Evolutionary conservation across 176 grass and related monocot species (phyloP).

Genomic region (Rhipidocladum racemiflorum): DNA sequence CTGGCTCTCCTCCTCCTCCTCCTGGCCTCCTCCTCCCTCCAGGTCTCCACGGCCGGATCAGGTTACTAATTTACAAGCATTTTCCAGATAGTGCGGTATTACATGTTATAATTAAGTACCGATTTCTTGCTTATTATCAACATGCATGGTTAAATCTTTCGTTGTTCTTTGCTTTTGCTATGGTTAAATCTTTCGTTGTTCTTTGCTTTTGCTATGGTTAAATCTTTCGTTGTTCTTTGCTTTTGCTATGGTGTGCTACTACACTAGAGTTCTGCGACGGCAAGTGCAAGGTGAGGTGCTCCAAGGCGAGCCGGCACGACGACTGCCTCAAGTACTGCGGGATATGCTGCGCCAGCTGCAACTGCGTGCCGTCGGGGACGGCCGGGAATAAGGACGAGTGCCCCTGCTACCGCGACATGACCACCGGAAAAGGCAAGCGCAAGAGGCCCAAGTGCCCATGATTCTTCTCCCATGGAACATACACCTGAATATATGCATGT

Average conservation of each 20-base stretch:
- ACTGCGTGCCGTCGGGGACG: constrained; percentile 82
- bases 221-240: not conserved
- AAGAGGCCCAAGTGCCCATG: constrained; percentile 88
- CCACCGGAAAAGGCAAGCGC: constrained; percentile 51
- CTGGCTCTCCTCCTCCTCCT: constrained; percentile 45
- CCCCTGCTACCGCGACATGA: constrained; percentile 95
- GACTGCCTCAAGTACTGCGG: constrained; percentile 91
- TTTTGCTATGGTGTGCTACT: not conserved
- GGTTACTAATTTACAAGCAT: constrained; percentile 24
- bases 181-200: not conserved
- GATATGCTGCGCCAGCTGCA: constrained; percentile 72
- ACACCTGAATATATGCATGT: not conserved
- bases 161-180: not conserved
- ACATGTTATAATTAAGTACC: no score
- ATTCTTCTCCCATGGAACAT: not conserved
- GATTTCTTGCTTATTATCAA: not conserved
- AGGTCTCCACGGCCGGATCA: constrained; percentile 57
- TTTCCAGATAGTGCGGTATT: not conserved
- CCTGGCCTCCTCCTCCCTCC: constrained; percentile 31
- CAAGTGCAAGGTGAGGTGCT: constrained; percentile 84
- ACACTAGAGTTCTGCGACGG: constrained; percentile 56
- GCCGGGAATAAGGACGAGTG: constrained; percentile 90
- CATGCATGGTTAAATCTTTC: not conserved
- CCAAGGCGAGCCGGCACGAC: constrained; percentile 78
- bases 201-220: not conserved